Evolutionary conservation across 768 basidiomycete genomes (phyloP), one percentile per base, ranked within the genome.

Genomic region (Leccinum boreale): DNA sequence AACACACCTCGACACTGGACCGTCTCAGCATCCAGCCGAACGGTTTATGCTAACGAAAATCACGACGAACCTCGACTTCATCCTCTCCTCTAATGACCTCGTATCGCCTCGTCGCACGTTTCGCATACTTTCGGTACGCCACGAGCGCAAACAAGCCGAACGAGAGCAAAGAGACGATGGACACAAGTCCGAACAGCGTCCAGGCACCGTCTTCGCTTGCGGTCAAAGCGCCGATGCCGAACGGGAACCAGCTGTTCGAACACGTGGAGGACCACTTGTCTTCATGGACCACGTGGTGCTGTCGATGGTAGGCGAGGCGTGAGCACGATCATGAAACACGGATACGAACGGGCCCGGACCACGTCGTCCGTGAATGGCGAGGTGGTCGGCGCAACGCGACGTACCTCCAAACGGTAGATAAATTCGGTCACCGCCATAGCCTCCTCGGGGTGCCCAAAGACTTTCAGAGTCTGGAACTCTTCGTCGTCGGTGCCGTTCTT

Each of bases 371-470:
- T 17, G 8, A 0, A 23, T 10, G 23, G 10, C 23, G 15, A 24
- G 19, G 33, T 12, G 33, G 33, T 33, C 11, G 33, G 33, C 33
- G 12, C 33, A 35, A 35, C 12, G 33, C 12, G 2, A 71, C 75
- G n/a, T 64, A 89, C 90, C 82, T 90, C 85, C 50, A 88, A 78
- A 48, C 85, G 81, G 76, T 90, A 89, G 71, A 90, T 85, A 75
- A 92, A 91, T 69, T 90, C 88, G 26, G 89, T 90, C 63, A 90
- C 79, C 39, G 88, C 87, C 55, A 92, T 84, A 5, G n/a, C 14
- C 63, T 88, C 84, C 57, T 82, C 81, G 48, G 82, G 76, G 74
- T 87, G 84, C 42, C 81, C 86, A 69, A 91, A 91, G 69, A 86
- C 82, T 61, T 86, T 83, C 64, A 89, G 65, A 31, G 84, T 84